Base-by-base conservation (phyloP, 2,329 filamentous ascomycete genomes). In the Alternaria brassicicola region DNA sequence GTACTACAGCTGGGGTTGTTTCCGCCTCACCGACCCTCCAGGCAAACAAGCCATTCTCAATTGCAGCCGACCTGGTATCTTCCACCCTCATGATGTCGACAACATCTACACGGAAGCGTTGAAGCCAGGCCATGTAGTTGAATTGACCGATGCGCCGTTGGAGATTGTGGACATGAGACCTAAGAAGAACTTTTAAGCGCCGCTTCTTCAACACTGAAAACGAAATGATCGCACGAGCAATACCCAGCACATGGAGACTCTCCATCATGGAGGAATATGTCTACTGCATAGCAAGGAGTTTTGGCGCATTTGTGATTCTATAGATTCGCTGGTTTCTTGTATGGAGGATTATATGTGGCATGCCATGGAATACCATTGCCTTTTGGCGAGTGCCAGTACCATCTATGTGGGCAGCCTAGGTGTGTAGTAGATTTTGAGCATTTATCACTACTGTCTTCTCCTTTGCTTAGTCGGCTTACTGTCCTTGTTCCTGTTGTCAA, bases 11-110 rank as follows among this genome's bases (percentile, higher is more conserved):
- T 94, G 92, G 82, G 95, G 95, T 47, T 90, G 96, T 23, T 99
- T 98, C 78, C 88, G 95, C 31, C 82, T 99, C 4, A 99, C 95
- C 0, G 91, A 97, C 76, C 95, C 95, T 0, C 94, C 95, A 0
- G 95, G 95, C 0, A 84, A 98, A 67, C 88, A 91, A 63, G 86
- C 92, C n/a, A 89, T 99, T 31, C 81, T 96, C 42, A 85, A 88
- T 38, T 99, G 95, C 78, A 88, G 80, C 3, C 86, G 93, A 59
- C 85, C 85, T 1, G 91, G 91, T 1, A 84, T 96, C 0, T 99
- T 99, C 75, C 95, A 99, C 76, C 91, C 87, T 6, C 89, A 92
- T 70, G 78, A 78, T 0, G 83, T 89, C 62, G 82, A 86, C 25
- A 89, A 93, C 67, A 84, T 96, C 1, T 96, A 96, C 72, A 92